phyloP scores from a whole-genome alignment of 306 rosid species.

The Castanea crenata region DNA sequence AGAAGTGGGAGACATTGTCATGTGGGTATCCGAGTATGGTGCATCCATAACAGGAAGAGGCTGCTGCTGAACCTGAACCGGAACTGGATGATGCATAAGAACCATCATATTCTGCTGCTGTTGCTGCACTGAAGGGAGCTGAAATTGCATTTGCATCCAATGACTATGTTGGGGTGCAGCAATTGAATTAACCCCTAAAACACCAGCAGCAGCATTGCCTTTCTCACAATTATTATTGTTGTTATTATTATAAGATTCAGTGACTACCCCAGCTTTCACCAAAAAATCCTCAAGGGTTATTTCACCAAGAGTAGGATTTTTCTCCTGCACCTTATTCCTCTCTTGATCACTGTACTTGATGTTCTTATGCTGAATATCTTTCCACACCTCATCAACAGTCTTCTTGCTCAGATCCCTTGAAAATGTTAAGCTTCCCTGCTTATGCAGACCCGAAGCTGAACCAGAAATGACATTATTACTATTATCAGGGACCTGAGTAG shows the following conservation, averaged over 20 bases:
- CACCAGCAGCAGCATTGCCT: slow-evolving; percentile 4
- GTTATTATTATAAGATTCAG: slow-evolving; percentile 47
- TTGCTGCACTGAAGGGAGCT: slow-evolving; percentile 36
- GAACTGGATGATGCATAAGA: slow-evolving; percentile 53
- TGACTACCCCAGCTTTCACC: slow-evolving; percentile 85
- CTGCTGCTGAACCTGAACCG: slow-evolving; percentile 36
- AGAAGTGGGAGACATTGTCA: slow-evolving; percentile 53
- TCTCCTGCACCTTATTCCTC: slow-evolving; percentile 47
- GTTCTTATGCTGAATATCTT: slow-evolving; percentile 69
- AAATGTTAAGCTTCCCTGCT: slow-evolving; percentile 70
- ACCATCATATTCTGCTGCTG: slow-evolving; percentile 64
- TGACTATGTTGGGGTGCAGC: slow-evolving; percentile 48
- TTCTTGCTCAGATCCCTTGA: slow-evolving; percentile 69
- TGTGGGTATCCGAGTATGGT: slow-evolving; percentile 58
- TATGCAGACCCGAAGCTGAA: slow-evolving; percentile 40
- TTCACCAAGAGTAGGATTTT: slow-evolving; percentile 82
- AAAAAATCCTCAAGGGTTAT: slow-evolving; percentile 96
- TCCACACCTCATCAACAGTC: slow-evolving; percentile 98
- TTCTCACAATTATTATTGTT: slow-evolving; percentile 4
- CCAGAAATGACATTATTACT: neutral
- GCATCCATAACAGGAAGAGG: slow-evolving; percentile 58
- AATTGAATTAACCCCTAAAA: slow-evolving; percentile 45
- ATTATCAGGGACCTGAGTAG: slow-evolving; percentile 47
- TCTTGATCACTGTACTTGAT: too few species aligned
- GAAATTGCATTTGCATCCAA: slow-evolving; percentile 32